Conservation (phyloP, 73 alveolate genomes). For the Paramecium sonneborni region DNA sequence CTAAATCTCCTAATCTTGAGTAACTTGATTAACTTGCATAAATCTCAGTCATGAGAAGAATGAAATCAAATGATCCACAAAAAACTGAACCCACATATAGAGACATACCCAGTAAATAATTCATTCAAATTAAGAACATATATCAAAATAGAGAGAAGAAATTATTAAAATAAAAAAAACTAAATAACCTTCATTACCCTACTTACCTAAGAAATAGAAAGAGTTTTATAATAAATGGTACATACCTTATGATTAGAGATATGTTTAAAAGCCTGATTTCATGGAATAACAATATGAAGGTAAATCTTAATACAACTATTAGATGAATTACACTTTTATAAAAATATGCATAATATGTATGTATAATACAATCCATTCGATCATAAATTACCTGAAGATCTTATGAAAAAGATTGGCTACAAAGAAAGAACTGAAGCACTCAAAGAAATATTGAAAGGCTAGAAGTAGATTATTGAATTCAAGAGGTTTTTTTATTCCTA, state of each 20-base stretch:
- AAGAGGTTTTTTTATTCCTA: background rate
- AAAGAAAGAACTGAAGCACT: background rate
- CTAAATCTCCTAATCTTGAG: background rate
- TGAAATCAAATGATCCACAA: background rate
- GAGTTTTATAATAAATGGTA: constrained; percentile 46
- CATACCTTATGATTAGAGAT: constrained; percentile 50
- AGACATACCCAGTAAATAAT: background rate
- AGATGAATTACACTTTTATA: constrained; percentile 53
- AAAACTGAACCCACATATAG: background rate
- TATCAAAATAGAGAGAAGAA: background rate
- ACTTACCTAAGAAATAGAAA: background rate
- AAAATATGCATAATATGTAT: constrained; percentile 22
- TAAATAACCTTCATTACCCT: constrained; percentile 38
- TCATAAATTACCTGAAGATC: background rate
- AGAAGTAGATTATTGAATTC: constrained; percentile 18
- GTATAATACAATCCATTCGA: background rate
- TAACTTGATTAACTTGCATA: background rate
- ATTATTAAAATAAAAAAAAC: background rate
- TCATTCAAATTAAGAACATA: background rate
- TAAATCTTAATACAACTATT: background rate
- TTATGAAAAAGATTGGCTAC: background rate
- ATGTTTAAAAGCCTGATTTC: background rate
- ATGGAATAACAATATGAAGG: background rate
- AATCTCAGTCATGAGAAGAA: background rate
- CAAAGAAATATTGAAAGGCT: background rate